Conservation (phyloP, 805 yeast species). For the Teunomyces cretensis region DNA sequence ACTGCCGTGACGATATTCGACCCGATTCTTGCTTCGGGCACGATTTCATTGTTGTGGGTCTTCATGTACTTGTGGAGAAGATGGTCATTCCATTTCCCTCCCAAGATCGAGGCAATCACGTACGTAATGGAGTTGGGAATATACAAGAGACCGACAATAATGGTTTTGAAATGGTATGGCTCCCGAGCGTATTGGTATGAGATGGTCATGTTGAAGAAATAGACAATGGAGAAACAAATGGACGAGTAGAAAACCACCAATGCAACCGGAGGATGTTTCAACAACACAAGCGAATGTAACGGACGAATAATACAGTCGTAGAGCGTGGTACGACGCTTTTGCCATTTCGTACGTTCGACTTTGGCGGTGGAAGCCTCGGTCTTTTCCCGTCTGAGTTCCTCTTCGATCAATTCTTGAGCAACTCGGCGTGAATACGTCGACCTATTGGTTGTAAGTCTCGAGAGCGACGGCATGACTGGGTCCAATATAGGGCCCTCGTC, state of each 20-base stretch:
- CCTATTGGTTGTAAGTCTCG: constrained; percentile 35
- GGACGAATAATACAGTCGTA: constrained; percentile 60
- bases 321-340: constrained; percentile 21
- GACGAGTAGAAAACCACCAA: constrained; percentile 66
- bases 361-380: constrained; percentile 14
- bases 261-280: constrained; percentile 72
- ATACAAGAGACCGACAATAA: constrained; percentile 72
- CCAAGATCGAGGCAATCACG: constrained; percentile 70
- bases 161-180: constrained; percentile 69
- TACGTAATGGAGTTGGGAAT: constrained; percentile 83
- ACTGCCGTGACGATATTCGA: constrained; percentile 72
- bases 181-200: constrained; percentile 57
- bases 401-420: constrained; percentile 21
- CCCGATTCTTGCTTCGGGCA: constrained; percentile 79
- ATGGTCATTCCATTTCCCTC: constrained; percentile 77
- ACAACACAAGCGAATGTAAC: constrained; percentile 55
- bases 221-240: constrained; percentile 67
- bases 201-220: constrained; percentile 73
- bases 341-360: constrained; percentile 17
- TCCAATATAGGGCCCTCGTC: constrained; percentile 39
- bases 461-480: constrained; percentile 37
- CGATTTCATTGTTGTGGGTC: constrained; percentile 59
- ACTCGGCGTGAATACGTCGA: constrained; percentile 31
- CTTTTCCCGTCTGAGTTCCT: constrained; percentile 15
- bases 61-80: constrained; percentile 52